These are phyloP conservation scores for Cytospora schulzeri DNA, from an alignment of 2,329 filamentous ascomycete genomes.

Conservation along the genomic window DNA sequence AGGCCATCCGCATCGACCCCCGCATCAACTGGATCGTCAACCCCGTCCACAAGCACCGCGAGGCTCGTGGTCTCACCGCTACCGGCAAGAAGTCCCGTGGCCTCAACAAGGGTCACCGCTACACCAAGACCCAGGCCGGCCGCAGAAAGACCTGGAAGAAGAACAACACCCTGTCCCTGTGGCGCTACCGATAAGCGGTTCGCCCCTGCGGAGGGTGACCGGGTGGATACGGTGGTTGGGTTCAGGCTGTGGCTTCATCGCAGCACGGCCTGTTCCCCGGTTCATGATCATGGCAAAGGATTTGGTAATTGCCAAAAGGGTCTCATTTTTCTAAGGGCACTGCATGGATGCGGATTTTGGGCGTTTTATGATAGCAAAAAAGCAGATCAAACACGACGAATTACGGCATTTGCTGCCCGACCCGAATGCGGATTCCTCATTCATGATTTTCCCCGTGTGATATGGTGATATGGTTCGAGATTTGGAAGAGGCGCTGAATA, in stretches of 20 bases:
- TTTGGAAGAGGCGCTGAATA: neutral
- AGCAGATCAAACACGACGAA: constrained; percentile 29
- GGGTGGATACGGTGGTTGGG: constrained; percentile 8
- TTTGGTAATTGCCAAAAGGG: constrained; percentile 24
- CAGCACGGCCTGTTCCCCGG: constrained; percentile 21
- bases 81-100: constrained; percentile 99
- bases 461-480: neutral
- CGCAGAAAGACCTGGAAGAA: constrained; percentile 99
- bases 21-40: constrained; percentile 99
- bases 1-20: constrained; percentile 97
- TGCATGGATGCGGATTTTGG: constrained; percentile 28
- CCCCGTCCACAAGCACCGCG: constrained; percentile 99
- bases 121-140: constrained; percentile 97
- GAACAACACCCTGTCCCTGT: constrained; percentile 98
- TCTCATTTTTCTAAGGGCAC: constrained; percentile 25
- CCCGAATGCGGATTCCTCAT: constrained; percentile 6
- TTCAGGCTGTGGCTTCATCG: constrained; percentile 20
- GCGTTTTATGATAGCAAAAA: constrained; percentile 28
- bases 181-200: constrained; percentile 84
- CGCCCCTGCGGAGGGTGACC: constrained; percentile 23
- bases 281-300: constrained; percentile 23
- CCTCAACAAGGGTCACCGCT: constrained; percentile 98
- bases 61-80: constrained; percentile 93
- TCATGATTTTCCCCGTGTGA: neutral
- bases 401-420: constrained; percentile 29